Evolutionary conservation across 2,329 filamentous ascomycete species (phyloP).

Genomic region (Cladosporium sp.): DNA sequence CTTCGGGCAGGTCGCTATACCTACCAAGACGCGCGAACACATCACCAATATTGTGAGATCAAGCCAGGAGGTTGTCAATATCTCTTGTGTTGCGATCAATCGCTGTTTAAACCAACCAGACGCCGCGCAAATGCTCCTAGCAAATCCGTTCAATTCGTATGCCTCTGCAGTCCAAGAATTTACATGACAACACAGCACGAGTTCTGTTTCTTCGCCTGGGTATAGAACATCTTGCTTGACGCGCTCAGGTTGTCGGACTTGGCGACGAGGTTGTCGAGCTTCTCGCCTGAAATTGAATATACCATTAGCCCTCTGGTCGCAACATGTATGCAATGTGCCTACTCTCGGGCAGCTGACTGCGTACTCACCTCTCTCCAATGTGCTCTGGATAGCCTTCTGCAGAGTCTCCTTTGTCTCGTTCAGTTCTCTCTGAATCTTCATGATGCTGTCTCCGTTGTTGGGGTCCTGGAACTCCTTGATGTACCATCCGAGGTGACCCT

Average conservation of each 20-base stretch:
- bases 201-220: slow-evolving; percentile 61
- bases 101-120: slow-evolving; percentile 2
- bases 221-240: slow-evolving; percentile 98
- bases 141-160: slow-evolving; percentile 2
- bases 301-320: not conserved
- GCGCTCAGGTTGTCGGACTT: slow-evolving; percentile 89
- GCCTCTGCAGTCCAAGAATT: not conserved
- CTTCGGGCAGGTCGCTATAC: too few species aligned
- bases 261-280: slow-evolving; percentile 87
- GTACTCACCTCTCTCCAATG: slow-evolving; percentile 66
- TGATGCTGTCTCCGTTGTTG: slow-evolving; percentile 79
- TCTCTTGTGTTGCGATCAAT: not conserved
- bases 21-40: not conserved
- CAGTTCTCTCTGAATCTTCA: slow-evolving; percentile 83
- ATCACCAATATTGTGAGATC: not conserved
- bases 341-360: not conserved
- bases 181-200: slow-evolving; percentile 56
- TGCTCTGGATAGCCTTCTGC: slow-evolving; percentile 92
- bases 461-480: slow-evolving; percentile 79
- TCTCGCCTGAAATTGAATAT: slow-evolving; percentile 59
- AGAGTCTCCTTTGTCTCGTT: slow-evolving; percentile 97
- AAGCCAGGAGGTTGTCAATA: not conserved
- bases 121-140: slow-evolving; percentile 11
- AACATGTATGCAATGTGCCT: not conserved
- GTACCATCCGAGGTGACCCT: slow-evolving; percentile 44